Evolutionary conservation across 306 rosid genomes (phyloP), one percentile per base, ranked within the genome.

Genomic region (Crotalaria pallida): DNA sequence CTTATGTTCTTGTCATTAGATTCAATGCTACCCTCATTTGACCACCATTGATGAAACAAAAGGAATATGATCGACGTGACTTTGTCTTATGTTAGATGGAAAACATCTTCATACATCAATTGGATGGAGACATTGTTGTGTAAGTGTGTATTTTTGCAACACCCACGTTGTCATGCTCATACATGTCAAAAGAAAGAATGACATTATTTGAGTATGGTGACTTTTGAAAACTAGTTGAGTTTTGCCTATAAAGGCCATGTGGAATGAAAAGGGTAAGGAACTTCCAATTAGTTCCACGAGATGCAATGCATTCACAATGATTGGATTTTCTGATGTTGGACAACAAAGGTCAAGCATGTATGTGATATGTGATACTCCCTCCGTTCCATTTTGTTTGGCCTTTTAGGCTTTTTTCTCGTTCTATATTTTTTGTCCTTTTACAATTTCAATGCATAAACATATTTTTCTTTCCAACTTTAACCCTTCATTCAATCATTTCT

Each of bases 41-140:
- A 43, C 89, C 89, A 84, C 66, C 64, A 78, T 23, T 71, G 66
- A 55, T 87, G 88, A 24, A 87, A 87, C 0, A 88, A 89, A 10
- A 87, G 89, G 12, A 87, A 7, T 1, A 87, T 73, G 0, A 84
- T 44, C 22, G 85, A 80, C 3, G 86, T 51, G 10, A 43, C 76
- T 18, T 78, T 84, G 71, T 87, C 86, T 53, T 84, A 64, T 1
- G 89, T 89, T 0, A 84, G 73, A 58, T 63, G 26, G 50, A 86
- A 82, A 13, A 84, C 77, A 67, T 87, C 89, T 23, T 87, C 89
- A 11, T 72, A 69, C 92, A 87, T 87, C 10, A 65, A 73, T 45
- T 44, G 2, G 50, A 11, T 2, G 88, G 81, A 66, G 88, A 78
- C 43, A 87, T 78, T 57, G 86, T 81, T 11, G 92, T 87, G 80